Evolutionary conservation across 805 yeast genomes (phyloP).

Genomic region (Saccharomycopsis sp.): DNA sequence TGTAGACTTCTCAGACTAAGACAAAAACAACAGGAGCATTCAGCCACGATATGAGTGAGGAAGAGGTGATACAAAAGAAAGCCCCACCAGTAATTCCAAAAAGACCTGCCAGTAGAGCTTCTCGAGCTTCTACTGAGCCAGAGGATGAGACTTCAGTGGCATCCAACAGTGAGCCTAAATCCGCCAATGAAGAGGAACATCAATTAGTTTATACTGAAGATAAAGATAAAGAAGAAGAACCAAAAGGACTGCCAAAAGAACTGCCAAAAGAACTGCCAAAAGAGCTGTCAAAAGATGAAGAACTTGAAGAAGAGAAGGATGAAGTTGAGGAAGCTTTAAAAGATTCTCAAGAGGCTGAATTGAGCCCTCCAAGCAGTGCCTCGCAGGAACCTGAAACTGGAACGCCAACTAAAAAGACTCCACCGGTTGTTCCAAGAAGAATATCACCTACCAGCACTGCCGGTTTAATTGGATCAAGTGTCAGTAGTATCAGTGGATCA

Average conservation of each 20-base stretch:
- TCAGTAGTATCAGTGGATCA: not conserved
- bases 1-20: too few relatives aligned
- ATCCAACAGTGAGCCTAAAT: not conserved
- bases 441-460: constrained; percentile 1
- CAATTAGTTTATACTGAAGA: not conserved
- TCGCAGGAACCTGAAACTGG: not conserved
- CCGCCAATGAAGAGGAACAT: not conserved
- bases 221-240: not conserved
- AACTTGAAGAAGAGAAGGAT: not conserved
- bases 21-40: too few relatives aligned
- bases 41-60: too few relatives aligned
- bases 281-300: not conserved
- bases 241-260: not conserved
- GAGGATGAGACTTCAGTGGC: not conserved
- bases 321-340: not conserved
- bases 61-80: not conserved
- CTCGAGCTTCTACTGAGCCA: not conserved
- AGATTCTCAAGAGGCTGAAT: not conserved
- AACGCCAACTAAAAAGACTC: not conserved
- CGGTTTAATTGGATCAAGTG: not conserved
- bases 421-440: constrained; percentile 9
- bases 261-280: not conserved
- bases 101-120: not conserved
- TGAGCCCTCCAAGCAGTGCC: not conserved
- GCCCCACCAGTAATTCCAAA: constrained; percentile 11